phyloP scores from a whole-genome alignment of 2,329 filamentous ascomycete species.

The Lasiodiplodia sp. region DNA sequence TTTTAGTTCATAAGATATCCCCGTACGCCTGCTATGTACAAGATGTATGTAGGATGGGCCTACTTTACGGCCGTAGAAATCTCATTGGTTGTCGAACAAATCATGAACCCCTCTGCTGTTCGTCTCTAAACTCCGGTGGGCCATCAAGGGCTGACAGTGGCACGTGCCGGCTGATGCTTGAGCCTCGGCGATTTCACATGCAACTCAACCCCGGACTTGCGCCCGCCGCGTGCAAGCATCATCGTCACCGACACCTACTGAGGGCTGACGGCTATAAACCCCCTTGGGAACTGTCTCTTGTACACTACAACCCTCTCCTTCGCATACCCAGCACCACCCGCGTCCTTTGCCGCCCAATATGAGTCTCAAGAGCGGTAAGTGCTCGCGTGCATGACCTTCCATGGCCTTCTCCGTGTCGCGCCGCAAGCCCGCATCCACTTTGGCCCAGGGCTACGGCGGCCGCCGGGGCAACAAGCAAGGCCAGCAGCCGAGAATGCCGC shows the following conservation, averaged over 20 bases:
- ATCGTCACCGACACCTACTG: conserved; percentile 24
- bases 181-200: conserved; percentile 31
- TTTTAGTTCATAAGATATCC: not conserved
- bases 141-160: not conserved
- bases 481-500: conserved; percentile 1
- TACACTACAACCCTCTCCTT: not conserved
- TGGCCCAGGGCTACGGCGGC: conserved; percentile 3
- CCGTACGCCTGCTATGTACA: conserved; percentile 19
- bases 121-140: too few relatives aligned
- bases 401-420: conserved; percentile 15
- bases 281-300: conserved; percentile 11
- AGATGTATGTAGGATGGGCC: conserved; percentile 14
- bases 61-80: conserved; percentile 22
- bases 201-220: conserved; percentile 21
- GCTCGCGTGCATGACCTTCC: conserved; percentile 8
- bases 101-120: not conserved
- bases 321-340: not conserved
- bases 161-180: not conserved
- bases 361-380: conserved; percentile 76
- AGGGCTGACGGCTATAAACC: conserved; percentile 26
- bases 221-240: conserved; percentile 22
- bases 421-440: conserved; percentile 11
- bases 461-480: conserved; percentile 6
- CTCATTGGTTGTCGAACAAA: conserved; percentile 13
- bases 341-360: conserved; percentile 53